Percentiles rank a stretch among this genome's conserved stretches.
Conservation (phyloP, 2,329 filamentous ascomycete genomes). For the Akanthomyces muscarius region DNA sequence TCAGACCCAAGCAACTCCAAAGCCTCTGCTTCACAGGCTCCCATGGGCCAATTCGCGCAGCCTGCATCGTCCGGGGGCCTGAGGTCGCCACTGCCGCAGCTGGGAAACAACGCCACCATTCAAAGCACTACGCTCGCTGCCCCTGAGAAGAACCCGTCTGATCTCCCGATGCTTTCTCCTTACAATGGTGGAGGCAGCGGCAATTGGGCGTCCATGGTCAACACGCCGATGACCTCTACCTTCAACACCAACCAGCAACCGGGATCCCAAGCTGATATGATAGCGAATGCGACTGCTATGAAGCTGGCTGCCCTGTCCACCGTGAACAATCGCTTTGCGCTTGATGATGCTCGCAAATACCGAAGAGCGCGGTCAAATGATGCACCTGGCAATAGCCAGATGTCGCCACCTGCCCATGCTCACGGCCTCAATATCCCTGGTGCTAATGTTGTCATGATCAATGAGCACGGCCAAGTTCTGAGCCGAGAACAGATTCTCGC, state of each 20-base stretch:
- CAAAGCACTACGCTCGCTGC: constrained; percentile 80
- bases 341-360: constrained; percentile 96
- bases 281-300: constrained; percentile 98
- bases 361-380: constrained; percentile 88
- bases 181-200: constrained; percentile 68
- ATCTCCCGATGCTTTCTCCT: constrained; percentile 82
- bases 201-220: constrained; percentile 98
- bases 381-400: constrained; percentile 57
- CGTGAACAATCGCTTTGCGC: constrained; percentile 94
- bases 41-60: constrained; percentile 94
- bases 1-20: constrained; percentile 57
- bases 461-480: constrained; percentile 84
- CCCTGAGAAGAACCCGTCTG: constrained; percentile 59
- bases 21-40: constrained; percentile 70
- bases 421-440: constrained; percentile 60
- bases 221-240: constrained; percentile 89
- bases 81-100: constrained; percentile 72
- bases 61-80: constrained; percentile 68
- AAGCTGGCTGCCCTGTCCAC: constrained; percentile 95
- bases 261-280: constrained; percentile 78
- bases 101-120: constrained; percentile 64
- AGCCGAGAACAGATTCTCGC: constrained; percentile 81
- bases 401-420: constrained; percentile 48
- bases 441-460: constrained; percentile 87
- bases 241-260: constrained; percentile 53